Conservation (phyloP, 257 asterid species). For the Scutellaria galericulata region DNA sequence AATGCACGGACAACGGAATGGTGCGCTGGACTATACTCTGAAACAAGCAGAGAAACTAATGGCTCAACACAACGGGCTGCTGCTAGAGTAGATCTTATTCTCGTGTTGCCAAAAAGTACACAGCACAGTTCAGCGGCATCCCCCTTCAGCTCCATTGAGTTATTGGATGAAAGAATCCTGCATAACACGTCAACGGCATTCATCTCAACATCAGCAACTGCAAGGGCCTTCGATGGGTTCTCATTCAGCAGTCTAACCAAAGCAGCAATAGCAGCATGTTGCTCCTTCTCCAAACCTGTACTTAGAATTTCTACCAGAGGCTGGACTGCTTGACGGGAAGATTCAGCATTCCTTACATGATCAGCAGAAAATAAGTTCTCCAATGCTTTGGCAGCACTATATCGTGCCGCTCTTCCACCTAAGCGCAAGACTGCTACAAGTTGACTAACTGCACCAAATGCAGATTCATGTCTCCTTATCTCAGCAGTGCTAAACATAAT, state of each 20-base stretch:
- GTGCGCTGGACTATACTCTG: conserved; percentile 83
- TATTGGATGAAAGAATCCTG: conserved; percentile 79
- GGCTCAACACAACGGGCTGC: conserved; percentile 98
- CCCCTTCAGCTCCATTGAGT: conserved; percentile 92
- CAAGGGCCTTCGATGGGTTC: conserved; percentile 92
- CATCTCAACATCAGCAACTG: conserved; percentile 96
- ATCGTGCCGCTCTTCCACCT: conserved; percentile 97
- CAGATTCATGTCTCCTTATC: conserved; percentile 93
- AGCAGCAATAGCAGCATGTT: conserved; percentile 99
- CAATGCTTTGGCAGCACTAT: conserved; percentile 97
- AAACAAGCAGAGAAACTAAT: conserved; percentile 81
- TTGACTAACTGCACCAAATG: conserved; percentile 95
- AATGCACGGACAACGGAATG: conserved; percentile 87
- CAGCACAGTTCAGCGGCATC: conserved; percentile 93
- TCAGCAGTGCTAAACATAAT: conserved; percentile 94
- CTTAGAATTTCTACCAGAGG: conserved; percentile 92
- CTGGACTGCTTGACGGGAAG: conserved; percentile 95
- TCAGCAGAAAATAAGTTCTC: conserved; percentile 95
- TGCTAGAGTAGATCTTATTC: conserved; percentile 89
- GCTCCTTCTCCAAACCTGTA: conserved; percentile 96
- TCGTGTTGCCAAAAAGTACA: conserved; percentile 89
- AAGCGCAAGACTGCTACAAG: conserved; percentile 94
- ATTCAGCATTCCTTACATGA: conserved; percentile 93
- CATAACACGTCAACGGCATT: conserved; percentile 92
- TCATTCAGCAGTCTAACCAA: conserved; percentile 84